These are phyloP conservation scores for Trichoderma sp. DNA, from an alignment of 2,329 filamentous ascomycete species.

Conservation along the genomic window DNA sequence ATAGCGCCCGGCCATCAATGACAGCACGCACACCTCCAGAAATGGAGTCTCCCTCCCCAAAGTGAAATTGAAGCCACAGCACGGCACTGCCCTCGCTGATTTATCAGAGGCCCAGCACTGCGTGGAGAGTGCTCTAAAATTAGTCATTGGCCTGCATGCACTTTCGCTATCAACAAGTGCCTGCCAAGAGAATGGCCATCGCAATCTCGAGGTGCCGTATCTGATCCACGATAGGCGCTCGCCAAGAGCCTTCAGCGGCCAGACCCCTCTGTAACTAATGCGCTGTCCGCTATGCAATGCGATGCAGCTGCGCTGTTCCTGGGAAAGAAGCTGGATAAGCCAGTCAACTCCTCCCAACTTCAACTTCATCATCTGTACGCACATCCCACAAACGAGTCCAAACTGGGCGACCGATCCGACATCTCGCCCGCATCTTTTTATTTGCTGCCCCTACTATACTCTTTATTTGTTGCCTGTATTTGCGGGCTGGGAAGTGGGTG, in stretches of 20 bases:
- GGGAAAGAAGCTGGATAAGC: neutral
- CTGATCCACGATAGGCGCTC: neutral
- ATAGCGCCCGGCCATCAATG: neutral
- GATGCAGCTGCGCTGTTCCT: neutral
- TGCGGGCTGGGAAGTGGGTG: neutral
- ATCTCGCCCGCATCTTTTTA: neutral
- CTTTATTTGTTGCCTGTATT: neutral
- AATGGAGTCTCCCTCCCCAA: neutral
- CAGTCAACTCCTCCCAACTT: neutral
- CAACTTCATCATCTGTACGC: constrained; percentile 10
- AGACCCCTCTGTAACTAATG: neutral
- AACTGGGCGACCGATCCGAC: constrained; percentile 3
- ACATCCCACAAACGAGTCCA: neutral
- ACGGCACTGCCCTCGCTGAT: neutral
- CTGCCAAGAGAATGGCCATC: neutral
- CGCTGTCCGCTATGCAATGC: neutral
- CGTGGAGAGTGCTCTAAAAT: neutral
- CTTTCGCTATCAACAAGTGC: neutral
- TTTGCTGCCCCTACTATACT: neutral
- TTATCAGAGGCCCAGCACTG: neutral
- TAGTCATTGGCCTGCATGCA: neutral
- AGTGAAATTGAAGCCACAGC: neutral
- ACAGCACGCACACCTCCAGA: neutral
- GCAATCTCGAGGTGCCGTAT: neutral
- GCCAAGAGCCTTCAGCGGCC: neutral